Evolutionary conservation across 2,329 filamentous ascomycete species (phyloP), one percentile per base, ranked within the genome.

Genomic region (Ceratocystis huliohia): DNA sequence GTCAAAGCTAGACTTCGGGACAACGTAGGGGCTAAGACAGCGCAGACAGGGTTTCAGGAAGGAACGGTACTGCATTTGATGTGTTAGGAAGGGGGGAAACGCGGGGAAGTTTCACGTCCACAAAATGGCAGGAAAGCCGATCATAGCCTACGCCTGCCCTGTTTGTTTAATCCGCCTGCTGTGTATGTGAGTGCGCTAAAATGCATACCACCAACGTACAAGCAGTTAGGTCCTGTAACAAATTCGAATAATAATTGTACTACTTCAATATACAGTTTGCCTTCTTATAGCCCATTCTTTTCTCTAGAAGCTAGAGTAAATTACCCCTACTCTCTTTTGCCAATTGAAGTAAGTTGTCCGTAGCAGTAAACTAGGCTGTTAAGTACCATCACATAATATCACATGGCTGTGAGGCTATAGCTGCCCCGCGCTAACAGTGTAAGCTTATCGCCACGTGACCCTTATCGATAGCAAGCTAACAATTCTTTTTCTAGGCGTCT

Each of bases 1-100:
- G 6, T 13, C 17, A 63, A 50, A 46, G 63, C 22, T 15, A 37
- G 68, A 71, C 69, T 30, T 37, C 13, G 30, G 69, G 65, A 20
- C 63, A 45, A 20, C 61, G 37, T 30, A 7, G 28, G 62, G 44
- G 46, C 17, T 30, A 20, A 53, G 37, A 37, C 28, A 59, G 56
- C 6, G 56, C 56, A 59, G 25, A 46, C 61, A 53, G 28, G 41
- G 22, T 48, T 61, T 44, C 46, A 53, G 41, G 50, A 50, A 25
- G 64, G 20, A 63, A 44, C 13, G 28, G 15, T 33, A n/a, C 28
- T 59, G 56, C 56, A 59, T 59, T 37, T 5, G 56, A 37, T 37
- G n/a, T 28, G 22, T 59, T 37, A n/a, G 28, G 56, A 59, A 59
- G 28, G 56, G 33, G 37, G 28, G 5, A 59, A 59, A 59, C 56